Evolutionary conservation across 106 monocot genomes (phyloP), one percentile per base, ranked within the genome.

Genomic region (Allium sativum): DNA sequence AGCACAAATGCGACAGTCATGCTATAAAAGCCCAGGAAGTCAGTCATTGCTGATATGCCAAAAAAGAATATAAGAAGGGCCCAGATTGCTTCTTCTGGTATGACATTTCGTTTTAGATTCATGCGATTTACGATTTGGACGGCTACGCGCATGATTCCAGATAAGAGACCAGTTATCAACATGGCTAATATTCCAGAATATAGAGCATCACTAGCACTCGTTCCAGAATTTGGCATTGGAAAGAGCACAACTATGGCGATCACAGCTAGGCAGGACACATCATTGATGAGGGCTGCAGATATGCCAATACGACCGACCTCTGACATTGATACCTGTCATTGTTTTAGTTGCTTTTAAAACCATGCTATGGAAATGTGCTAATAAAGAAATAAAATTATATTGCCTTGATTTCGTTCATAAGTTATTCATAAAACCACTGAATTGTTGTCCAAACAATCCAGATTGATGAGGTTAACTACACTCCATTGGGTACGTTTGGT

Each of bases 1-100:
- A 90, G 14, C 7, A 86, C 15, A 60, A 86, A 90, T 58, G 77
- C 64, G 12, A 77, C 7, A 64, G 82, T 67, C 65, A 65, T 56
- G 56, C 56, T 56, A 9, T 15, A 31, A 11, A 17, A 56, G 10
- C 56, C 56, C 11, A 56, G 56, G 7, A 17, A 10, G 10, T 56
- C 56, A 2, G 56, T 17, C 56, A 56, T 11, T 31, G 18, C 40
- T 8, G 56, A 17, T 31, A 56, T 11, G 9, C 10, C 21, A 18
- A 56, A 10, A 20, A 56, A 20, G 3, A 50, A 12, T 15, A 56
- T 8, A 3, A 50, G 48, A 3, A 50, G 15, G 15, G 8, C 48
- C 48, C 48, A 50, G 13, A 50, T 12, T 15, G 15, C 48, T 15
- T 50, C 48, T 50, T 50, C 48, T 50, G 48, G 48, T 50, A 50